Evolutionary conservation across 306 rosid genomes (phyloP), one percentile per base, ranked within the genome.

Genomic region (Luffa acutangula): DNA sequence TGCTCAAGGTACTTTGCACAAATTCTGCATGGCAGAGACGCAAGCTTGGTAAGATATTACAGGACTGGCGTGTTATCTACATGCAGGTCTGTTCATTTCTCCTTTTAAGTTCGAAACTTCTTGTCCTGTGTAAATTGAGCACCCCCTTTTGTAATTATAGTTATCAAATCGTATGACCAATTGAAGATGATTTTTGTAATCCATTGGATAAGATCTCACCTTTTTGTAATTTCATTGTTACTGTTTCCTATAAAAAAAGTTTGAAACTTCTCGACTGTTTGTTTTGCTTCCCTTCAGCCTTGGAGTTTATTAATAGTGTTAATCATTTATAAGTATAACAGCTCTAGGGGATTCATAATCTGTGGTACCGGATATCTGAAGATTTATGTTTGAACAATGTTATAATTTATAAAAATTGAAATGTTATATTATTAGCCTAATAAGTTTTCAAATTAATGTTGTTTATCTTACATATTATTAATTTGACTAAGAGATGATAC

Each of bases 21-120:
- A 95, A 92, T 90, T 83, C 93, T 78, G 91, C 98, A 57, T 92
- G 98, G 98, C 97, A 95, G 86, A 90, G 98, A 83, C 98, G 98
- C 85, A 95, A 95, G 90, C 93, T 95, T 31, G 98, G 98, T 78
- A 95, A 92, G 86, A 90, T 91, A 86, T 84, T 95, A 81, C 98
- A 95, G 84, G 97, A 92, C 85, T 95, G 97, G 98, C 93, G 97
- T 78, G 91, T 92, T 74, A 85, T 86, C 83, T 88, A 84, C 81
- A 84, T 92, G 49, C 98, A 95, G 97, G 98, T 93, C 37, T 74
- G 86, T 86, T 71, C 80, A 56, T 80, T 56, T 75, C 57, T 49
- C 72, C 57, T 82, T 25, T 17, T 69, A 25, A 34, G 64, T 71
- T 31, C 49, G 58, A 59, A 62, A 67, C 72, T 60, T 62, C 78